Evolutionary conservation across 2,329 filamentous ascomycete species (phyloP).

Genomic region (Paecilomyces fulvus): DNA sequence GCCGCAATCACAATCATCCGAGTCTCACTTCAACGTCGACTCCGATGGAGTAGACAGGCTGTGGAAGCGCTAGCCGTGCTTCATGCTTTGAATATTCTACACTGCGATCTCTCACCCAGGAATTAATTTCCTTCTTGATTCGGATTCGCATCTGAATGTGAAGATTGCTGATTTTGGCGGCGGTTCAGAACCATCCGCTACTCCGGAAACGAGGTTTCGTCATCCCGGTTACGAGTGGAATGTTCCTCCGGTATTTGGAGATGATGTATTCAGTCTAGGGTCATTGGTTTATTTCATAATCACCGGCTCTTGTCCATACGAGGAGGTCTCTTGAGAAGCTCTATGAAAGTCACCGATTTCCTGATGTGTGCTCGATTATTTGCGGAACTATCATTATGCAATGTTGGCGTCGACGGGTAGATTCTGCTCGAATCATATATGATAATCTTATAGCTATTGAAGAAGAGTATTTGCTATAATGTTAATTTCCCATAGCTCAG

Average conservation of each 20-base stretch:
- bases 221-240: background rate
- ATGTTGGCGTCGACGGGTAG: background rate
- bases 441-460: conserved; percentile 3
- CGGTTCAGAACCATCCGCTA: conserved; percentile 11
- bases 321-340: background rate
- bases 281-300: conserved; percentile 4
- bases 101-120: conserved; percentile 13
- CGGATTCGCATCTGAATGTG: conserved; percentile 11
- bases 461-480: background rate
- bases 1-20: conserved; percentile 4
- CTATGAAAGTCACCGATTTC: background rate
- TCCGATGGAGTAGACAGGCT: conserved; percentile 11
- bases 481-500: too few species aligned
- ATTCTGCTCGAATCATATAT: background rate
- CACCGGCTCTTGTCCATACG: conserved; percentile 1
- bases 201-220: background rate
- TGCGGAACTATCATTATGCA: background rate
- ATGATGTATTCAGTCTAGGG: conserved; percentile 3
- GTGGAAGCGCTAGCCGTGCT: conserved; percentile 12
- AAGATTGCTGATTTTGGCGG: conserved; percentile 15
- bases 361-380: background rate
- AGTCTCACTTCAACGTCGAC: conserved; percentile 6
- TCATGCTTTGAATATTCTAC: conserved; percentile 9
- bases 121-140: conserved; percentile 17
- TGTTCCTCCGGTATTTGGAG: background rate